phyloP scores from a whole-genome alignment of 306 rosid genomes.

The Hippophae rhamnoides region DNA sequence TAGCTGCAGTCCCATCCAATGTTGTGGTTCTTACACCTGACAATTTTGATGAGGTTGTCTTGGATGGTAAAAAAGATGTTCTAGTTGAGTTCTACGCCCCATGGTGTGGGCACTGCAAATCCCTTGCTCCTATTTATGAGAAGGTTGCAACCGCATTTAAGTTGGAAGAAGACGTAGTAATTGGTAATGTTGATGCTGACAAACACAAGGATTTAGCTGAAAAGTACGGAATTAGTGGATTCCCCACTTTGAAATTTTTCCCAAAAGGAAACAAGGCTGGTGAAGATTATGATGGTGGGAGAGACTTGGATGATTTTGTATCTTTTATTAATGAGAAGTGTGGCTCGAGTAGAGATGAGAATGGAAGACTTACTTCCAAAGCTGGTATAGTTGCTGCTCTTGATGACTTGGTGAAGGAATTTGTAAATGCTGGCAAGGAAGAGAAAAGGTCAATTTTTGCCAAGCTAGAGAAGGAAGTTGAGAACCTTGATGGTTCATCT shows the following conservation, averaged over 20 bases:
- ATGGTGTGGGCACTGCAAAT: slow-evolving; percentile 96
- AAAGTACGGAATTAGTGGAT: slow-evolving; percentile 72
- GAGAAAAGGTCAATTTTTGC: slow-evolving; percentile 51
- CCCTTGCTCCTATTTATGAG: slow-evolving; percentile 76
- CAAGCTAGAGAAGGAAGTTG: slow-evolving; percentile 64
- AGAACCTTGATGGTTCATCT: slow-evolving; percentile 55
- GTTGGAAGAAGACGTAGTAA: slow-evolving; percentile 55
- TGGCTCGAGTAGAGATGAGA: slow-evolving; percentile 68
- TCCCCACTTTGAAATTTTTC: slow-evolving; percentile 74
- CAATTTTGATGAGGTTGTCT: slow-evolving; percentile 60
- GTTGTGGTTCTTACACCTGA: slow-evolving; percentile 53
- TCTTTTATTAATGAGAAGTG: slow-evolving; percentile 60
- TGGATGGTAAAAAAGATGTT: slow-evolving; percentile 74
- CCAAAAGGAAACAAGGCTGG: slow-evolving; percentile 72
- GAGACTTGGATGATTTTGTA: slow-evolving; percentile 68
- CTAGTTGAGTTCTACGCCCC: slow-evolving; percentile 94
- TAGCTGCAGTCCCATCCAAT: slow-evolving; percentile 50
- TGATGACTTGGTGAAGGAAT: slow-evolving; percentile 59
- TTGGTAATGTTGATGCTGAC: slow-evolving; percentile 74
- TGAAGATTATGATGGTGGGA: slow-evolving; percentile 68
- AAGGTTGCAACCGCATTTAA: slow-evolving; percentile 76
- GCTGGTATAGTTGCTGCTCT: slow-evolving; percentile 58
- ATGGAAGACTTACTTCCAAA: slow-evolving; percentile 60
- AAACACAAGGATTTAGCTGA: slow-evolving; percentile 60
- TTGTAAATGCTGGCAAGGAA: slow-evolving; percentile 40